Conservation (phyloP, 371 early-diverging fungal genomes). For the Apophysomyces sp. region DNA sequence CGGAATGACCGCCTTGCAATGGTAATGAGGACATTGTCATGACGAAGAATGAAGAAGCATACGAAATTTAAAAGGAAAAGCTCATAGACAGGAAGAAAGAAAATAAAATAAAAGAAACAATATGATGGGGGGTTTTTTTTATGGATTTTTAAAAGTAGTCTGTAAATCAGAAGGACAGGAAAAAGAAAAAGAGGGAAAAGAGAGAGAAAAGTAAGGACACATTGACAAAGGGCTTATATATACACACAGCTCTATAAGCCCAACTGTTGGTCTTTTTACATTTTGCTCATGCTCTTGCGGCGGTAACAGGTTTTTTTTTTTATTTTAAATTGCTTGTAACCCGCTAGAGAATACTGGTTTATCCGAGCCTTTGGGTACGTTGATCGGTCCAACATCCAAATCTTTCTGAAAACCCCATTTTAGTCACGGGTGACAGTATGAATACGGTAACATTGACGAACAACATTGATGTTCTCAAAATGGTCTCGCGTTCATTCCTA, state of each 20-base stretch:
- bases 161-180: constrained; percentile 7
- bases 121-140: neutral
- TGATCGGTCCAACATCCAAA: neutral
- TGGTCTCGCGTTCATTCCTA: neutral
- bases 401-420: neutral
- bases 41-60: neutral
- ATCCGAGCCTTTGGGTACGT: neutral
- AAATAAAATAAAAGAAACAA: neutral
- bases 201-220: neutral
- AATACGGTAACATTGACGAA: neutral
- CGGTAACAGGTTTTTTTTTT: no score
- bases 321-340: no score
- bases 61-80: neutral
- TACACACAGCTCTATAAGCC: neutral
- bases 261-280: no score
- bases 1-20: constrained; percentile 9
- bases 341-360: no score
- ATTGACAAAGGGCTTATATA: constrained; percentile 6
- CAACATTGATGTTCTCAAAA: neutral
- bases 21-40: constrained; percentile 14
- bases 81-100: neutral
- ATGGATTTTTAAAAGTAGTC: neutral
- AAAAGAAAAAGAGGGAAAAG: neutral
- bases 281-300: neutral
- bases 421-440: neutral